Conservation (phyloP, 352 stramenopile genomes). For the Globisporangium okanoganense region DNA sequence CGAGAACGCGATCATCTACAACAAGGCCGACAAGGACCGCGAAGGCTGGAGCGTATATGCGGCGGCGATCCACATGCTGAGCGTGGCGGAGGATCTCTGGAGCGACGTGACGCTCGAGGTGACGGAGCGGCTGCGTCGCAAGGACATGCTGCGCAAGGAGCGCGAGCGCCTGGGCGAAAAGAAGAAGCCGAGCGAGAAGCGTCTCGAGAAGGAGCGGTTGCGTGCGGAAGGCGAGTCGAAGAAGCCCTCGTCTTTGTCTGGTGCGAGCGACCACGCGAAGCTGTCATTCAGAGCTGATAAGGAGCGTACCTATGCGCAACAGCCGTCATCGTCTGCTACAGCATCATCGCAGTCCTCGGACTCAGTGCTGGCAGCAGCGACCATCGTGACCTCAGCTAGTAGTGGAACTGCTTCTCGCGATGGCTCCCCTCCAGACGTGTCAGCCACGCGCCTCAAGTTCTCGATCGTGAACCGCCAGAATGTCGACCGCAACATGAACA, state of each 20-base stretch:
- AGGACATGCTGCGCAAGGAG: constrained; percentile 71
- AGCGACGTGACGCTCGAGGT: constrained; percentile 79
- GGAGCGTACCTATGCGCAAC: neutral
- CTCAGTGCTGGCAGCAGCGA: constrained; percentile 6
- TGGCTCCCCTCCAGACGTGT: constrained; percentile 24
- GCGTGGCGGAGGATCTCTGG: constrained; percentile 72
- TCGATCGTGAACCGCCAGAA: constrained; percentile 64
- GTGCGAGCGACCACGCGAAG: neutral
- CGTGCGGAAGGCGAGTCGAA: constrained; percentile 27
- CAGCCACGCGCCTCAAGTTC: constrained; percentile 54
- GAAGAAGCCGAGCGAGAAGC: constrained; percentile 37
- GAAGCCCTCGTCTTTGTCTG: constrained; percentile 10
- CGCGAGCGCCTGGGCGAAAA: constrained; percentile 56
- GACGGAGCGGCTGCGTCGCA: constrained; percentile 60
- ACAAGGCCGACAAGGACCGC: constrained; percentile 73
- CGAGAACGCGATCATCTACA: constrained; percentile 82
- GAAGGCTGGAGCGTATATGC: constrained; percentile 81
- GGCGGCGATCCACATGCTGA: constrained; percentile 67
- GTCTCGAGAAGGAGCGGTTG: constrained; percentile 20
- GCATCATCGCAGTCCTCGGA: neutral
- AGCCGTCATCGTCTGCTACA: neutral
- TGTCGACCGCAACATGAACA: constrained; percentile 76
- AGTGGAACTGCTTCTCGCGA: neutral
- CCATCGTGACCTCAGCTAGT: neutral
- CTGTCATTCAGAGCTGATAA: constrained; percentile 5